Base-by-base conservation (phyloP, 306 rosid genomes). In the Acacia melanoxylon region DNA sequence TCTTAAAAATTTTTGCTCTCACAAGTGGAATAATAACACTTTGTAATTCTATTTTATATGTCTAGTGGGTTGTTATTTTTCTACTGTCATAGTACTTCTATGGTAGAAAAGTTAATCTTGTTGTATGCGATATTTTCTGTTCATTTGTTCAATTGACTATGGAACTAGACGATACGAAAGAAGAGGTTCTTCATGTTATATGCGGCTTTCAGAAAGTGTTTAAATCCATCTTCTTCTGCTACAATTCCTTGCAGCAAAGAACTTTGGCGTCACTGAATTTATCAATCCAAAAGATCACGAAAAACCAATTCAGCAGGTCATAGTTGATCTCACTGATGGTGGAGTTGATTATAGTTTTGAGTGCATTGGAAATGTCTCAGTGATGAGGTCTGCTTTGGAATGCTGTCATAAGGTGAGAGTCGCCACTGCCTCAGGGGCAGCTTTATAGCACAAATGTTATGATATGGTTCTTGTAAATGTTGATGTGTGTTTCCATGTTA, bases 271-370 rank as follows among this genome's bases (percentile, higher is more conserved):
- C 20, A 93, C 98, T 25, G 99, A 93, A 76, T 93, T 95, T 82
- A 88, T 95, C 76, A 95, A 93, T 85, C 98, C 99, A 35, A 95
- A 95, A 68, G 99, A 95, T 67, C 91, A 93, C 0, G 97, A 92
- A 20, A 91, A 95, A 83, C 96, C 96, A 56, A 93, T 92, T 83
- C 98, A 95, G 81, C 96, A 95, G 85, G 97, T 95, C 81, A 80
- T 95, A 31, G 93, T 80, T 76, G 97, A 95, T 85, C 93, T 85
- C 76, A 93, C 98, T 1, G 98, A 93, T 25, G 99, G 97, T 41
- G 98, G 96, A 66, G 99, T 93, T 75, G 99, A 93, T 83, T 93
- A 93, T 63, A 95, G 99, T 82, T 95, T 95, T 76, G 99, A 95
- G 87, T 95, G 99, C 91, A 95, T 95, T 69, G 99, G 98, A 80